Evolutionary conservation across 75 land plant genomes (phyloP).

Genomic region (Ceratopteris richardii): DNA sequence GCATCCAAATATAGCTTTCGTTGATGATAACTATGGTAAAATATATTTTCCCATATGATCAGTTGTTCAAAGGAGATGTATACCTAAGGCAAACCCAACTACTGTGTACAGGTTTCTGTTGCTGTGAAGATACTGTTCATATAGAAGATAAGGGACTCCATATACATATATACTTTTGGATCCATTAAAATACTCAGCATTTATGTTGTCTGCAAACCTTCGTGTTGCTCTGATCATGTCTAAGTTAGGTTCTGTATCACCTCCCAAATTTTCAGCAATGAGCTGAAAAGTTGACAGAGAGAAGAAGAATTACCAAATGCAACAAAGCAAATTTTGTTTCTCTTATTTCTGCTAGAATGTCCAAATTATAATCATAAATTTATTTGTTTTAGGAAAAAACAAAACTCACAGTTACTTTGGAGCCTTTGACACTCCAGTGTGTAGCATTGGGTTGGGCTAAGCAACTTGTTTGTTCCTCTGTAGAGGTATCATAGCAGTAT

Average conservation of each 20-base stretch:
- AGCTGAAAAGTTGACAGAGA: constrained; percentile 26
- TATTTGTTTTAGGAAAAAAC: no score
- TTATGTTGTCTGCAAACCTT: constrained; percentile 15
- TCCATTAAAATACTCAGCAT: constrained; percentile 23
- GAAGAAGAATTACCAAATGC: no score
- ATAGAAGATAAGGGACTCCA: constrained; percentile 40
- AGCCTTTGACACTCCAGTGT: constrained; percentile 21
- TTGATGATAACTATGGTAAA: no score
- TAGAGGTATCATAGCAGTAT: constrained; percentile 19
- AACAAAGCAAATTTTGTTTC: no score
- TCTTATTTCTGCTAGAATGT: no score
- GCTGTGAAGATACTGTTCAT: constrained; percentile 44
- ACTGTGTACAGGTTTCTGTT: constrained; percentile 23
- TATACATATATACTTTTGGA: constrained; percentile 22
- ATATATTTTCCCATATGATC: no score
- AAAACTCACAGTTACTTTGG: constrained; percentile 29
- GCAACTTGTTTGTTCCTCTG: constrained; percentile 24
- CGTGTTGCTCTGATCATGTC: constrained; percentile 33
- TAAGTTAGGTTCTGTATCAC: constrained; percentile 11
- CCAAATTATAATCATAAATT: no score
- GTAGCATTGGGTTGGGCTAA: constrained; percentile 13
- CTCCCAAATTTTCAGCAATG: constrained; percentile 34
- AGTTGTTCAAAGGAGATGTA: no score
- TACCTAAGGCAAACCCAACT: constrained; percentile 38
- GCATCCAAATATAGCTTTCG: no score